Conservation (phyloP, 2,329 filamentous ascomycete genomes). For the Penicillium paneum region DNA sequence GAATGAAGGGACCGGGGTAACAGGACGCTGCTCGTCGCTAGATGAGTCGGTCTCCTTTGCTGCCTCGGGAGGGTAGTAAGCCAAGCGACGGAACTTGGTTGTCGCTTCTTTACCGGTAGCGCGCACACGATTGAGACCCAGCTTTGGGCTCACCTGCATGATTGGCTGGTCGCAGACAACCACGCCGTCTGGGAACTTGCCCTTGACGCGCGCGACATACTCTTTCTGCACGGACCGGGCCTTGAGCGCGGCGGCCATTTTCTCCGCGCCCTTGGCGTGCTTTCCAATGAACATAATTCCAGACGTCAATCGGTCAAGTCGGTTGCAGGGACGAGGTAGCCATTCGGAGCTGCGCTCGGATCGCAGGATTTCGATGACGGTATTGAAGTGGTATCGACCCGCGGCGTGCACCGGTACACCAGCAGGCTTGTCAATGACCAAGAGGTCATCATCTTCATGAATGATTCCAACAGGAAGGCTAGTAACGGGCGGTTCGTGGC, state of each 20-base stretch:
- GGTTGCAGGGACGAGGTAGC: constrained; percentile 74
- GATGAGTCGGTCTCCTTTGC: constrained; percentile 24
- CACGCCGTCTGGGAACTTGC: constrained; percentile 86
- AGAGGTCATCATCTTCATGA: constrained; percentile 87
- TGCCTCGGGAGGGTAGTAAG: constrained; percentile 72
- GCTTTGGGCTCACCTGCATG: constrained; percentile 87
- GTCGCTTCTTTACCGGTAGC: constrained; percentile 86
- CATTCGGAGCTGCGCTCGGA: constrained; percentile 62
- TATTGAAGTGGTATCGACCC: constrained; percentile 94
- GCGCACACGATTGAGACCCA: constrained; percentile 90
- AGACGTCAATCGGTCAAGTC: constrained; percentile 89
- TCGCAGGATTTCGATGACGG: constrained; percentile 87
- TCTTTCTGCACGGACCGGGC: constrained; percentile 86
- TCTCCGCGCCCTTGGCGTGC: constrained; percentile 72
- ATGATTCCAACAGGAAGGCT: constrained; percentile 75
- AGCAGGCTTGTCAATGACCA: constrained; percentile 95
- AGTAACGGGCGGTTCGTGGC: constrained; percentile 91
- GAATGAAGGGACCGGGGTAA: constrained; percentile 33
- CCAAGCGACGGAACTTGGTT: constrained; percentile 86
- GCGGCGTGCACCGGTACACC: constrained; percentile 94
- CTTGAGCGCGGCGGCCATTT: constrained; percentile 71
- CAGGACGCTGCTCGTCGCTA: constrained; percentile 21
- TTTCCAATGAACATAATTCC: constrained; percentile 99
- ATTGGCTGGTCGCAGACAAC: constrained; percentile 92
- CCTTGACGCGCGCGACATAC: constrained; percentile 87